phyloP scores from a whole-genome alignment of 495 filamentous ascomycete genomes.

The Clohesyomyces aquaticus region DNA sequence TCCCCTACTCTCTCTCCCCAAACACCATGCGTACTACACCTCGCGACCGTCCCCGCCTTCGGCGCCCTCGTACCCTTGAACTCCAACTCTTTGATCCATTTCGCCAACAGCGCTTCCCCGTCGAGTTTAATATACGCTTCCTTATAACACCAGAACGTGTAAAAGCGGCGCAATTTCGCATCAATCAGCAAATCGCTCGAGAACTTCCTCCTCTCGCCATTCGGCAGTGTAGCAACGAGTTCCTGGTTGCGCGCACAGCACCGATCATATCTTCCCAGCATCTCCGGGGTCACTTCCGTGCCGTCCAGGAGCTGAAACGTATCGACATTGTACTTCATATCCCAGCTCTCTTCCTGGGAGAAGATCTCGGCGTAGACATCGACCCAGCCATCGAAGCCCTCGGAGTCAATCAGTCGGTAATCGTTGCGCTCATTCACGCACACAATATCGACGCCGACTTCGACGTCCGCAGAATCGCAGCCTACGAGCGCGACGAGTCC shows the following conservation, averaged over 20 bases:
- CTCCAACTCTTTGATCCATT: constrained; percentile 72
- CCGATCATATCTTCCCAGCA: constrained; percentile 44
- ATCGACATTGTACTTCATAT: constrained; percentile 58
- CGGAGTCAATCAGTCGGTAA: constrained; percentile 50
- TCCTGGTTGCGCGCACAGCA: constrained; percentile 41
- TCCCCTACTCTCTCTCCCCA: constrained; percentile 60
- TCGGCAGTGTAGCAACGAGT: constrained; percentile 37
- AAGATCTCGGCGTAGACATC: constrained; percentile 83
- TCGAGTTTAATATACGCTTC: constrained; percentile 95
- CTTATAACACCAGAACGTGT: constrained; percentile 85
- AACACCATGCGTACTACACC: constrained; percentile 43
- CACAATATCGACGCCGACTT: constrained; percentile 57
- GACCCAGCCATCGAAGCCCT: constrained; percentile 69
- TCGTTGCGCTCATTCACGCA: constrained; percentile 73
- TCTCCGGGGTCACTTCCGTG: constrained; percentile 39
- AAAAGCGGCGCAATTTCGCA: constrained; percentile 74
- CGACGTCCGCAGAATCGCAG: constrained; percentile 42
- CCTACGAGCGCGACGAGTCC: constrained; percentile 72
- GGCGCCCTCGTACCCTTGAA: constrained; percentile 68
- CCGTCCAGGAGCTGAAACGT: constrained; percentile 45
- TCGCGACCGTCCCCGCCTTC: constrained; percentile 44
- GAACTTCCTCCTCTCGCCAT: constrained; percentile 43
- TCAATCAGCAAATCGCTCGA: constrained; percentile 51
- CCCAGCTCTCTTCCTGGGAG: constrained; percentile 57
- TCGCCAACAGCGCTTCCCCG: constrained; percentile 80